Conservation (phyloP, 805 yeast genomes). For the Candida lessepsii region DNA sequence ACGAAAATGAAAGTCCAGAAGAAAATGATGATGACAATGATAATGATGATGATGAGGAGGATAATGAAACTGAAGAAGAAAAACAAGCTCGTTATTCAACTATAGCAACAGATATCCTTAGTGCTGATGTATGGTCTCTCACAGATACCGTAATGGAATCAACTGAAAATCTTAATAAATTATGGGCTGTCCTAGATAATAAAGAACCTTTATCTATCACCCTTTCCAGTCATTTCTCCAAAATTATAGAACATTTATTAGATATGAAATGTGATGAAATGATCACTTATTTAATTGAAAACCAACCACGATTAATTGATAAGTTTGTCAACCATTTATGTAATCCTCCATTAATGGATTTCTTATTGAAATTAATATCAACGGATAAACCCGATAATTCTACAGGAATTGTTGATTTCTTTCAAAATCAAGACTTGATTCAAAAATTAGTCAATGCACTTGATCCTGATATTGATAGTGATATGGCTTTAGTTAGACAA, state of each 20-base stretch:
- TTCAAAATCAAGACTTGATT: conserved; percentile 40
- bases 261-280: conserved; percentile 51
- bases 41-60: conserved; percentile 23
- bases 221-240: conserved; percentile 85
- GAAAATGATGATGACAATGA: conserved; percentile 25
- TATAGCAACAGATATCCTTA: conserved; percentile 78
- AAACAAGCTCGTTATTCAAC: conserved; percentile 36
- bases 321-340: conserved; percentile 44
- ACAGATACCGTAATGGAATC: conserved; percentile 87
- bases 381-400: conserved; percentile 48
- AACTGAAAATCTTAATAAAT: conserved; percentile 55
- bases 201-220: conserved; percentile 67
- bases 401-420: conserved; percentile 46
- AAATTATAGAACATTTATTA: conserved; percentile 69
- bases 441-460: conserved; percentile 34
- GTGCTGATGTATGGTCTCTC: conserved; percentile 92
- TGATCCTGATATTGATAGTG: conserved; percentile 19
- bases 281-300: conserved; percentile 43
- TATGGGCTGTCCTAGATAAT: conserved; percentile 80
- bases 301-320: conserved; percentile 40
- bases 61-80: conserved; percentile 33
- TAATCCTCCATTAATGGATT: conserved; percentile 48
- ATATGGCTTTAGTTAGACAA: conserved; percentile 30
- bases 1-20: conserved; percentile 22
- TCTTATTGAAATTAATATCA: conserved; percentile 41